Base-by-base conservation (phyloP, 169 alveolate species). In the Eimeria nieschulzi region DNA sequence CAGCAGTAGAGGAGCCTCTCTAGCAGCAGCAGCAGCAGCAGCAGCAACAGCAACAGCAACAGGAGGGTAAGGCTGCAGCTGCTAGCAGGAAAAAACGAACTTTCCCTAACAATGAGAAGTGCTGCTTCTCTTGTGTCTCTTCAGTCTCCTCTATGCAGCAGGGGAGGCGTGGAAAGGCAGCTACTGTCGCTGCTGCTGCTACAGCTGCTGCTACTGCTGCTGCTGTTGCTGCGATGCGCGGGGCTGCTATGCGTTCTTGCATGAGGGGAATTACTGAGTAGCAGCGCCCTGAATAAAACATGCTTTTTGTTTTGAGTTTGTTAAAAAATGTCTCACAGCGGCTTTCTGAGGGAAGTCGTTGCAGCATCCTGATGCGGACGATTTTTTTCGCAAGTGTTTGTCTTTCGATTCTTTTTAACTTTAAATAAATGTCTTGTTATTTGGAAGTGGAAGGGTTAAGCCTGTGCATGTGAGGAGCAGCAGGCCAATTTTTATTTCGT, bases 1-100 rank as follows among this genome's bases (percentile, higher is more conserved):
- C 75, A 12, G 75, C 75, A 66, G 75, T 0, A 66, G 9, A 66
- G 75, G 46, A 66, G 75, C 75, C n/a, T 21, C 75, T 66, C 46
- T 25, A 66, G 75, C 75, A 66, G 75, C 75, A 66, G 9, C 75
- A 21, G 75, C 75, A 66, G 75, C 75, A 66, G 75, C 33, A 66
- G 9, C 75, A 21, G 75, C 75, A 66, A 25, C 75, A 66, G 75
- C 75, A 66, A 9, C 75, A 66, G 75, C 13, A 66, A 25, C 72
- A 64, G 21, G 9, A 9, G 75, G 25, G 9, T 23, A 9, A 66
- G 9, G 23, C 70, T 19, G n/a, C 70, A 61, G n/a, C 23, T 19
- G n/a, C 23, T 5, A 61, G 46, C 46, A 33, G 46, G 46, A 33
- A 33, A 3, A 13, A 61, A 19, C 1, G 70, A 2, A 13, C 5